Conservation (phyloP, 805 yeast genomes). For the Metschnikowia anglica region DNA sequence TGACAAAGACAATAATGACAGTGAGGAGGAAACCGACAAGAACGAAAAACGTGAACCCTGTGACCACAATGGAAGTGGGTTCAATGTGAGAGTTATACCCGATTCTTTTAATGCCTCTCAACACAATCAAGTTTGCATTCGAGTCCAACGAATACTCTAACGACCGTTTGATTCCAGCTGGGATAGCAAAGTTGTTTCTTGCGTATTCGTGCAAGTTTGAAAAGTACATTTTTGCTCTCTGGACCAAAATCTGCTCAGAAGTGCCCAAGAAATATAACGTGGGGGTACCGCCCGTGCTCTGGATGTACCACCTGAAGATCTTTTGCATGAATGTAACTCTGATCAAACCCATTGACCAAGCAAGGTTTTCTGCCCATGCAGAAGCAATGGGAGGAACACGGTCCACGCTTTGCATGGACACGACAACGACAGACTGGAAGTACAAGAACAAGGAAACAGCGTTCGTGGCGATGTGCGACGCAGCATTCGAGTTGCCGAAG, state of each 20-base stretch:
- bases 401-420: constrained; percentile 82
- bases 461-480: constrained; percentile 85
- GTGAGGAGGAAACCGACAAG: constrained; percentile 72
- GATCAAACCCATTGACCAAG: constrained; percentile 94
- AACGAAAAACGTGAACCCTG: constrained; percentile 85
- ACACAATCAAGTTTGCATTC: constrained; percentile 57
- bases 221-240: constrained; percentile 51
- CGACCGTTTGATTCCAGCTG: constrained; percentile 25
- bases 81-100: constrained; percentile 79
- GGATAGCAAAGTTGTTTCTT: constrained; percentile 11
- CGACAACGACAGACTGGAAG: constrained; percentile 84
- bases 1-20: constrained; percentile 55
- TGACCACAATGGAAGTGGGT: constrained; percentile 75
- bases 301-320: constrained; percentile 80
- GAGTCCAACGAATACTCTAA: constrained; percentile 46
- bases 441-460: constrained; percentile 80
- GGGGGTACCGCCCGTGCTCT: constrained; percentile 87
- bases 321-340: constrained; percentile 78
- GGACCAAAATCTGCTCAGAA: constrained; percentile 69
- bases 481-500: constrained; percentile 85
- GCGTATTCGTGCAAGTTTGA: constrained; percentile 25
- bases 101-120: constrained; percentile 84
- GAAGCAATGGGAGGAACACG: constrained; percentile 89
- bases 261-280: constrained; percentile 60
- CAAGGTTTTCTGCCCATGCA: constrained; percentile 88